Conservation (phyloP, 2,329 filamentous ascomycete species). For the Fusarium fujikuroi region DNA sequence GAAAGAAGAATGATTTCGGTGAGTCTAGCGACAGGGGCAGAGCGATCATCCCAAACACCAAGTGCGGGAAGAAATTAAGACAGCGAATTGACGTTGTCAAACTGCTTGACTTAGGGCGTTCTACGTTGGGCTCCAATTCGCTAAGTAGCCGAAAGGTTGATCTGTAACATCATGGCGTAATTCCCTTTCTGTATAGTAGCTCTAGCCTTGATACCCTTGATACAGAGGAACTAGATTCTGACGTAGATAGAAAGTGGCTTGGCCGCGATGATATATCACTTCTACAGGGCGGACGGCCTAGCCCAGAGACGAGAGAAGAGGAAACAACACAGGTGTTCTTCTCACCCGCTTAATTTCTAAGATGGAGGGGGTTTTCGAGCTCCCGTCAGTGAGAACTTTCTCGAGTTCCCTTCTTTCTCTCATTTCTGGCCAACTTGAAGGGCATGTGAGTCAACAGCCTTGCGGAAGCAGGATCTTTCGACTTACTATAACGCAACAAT, state of each 20-base stretch:
- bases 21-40: not conserved
- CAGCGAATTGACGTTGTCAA: accelerated
- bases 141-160: too few species aligned
- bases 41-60: accelerated
- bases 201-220: accelerated
- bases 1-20: accelerated
- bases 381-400: accelerated
- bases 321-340: not conserved
- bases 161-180: too few species aligned
- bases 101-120: accelerated
- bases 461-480: accelerated
- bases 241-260: not conserved
- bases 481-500: accelerated
- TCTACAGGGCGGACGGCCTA: accelerated
- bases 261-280: not conserved
- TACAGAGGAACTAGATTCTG: accelerated
- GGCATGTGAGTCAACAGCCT: accelerated
- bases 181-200: accelerated
- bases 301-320: not conserved
- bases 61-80: accelerated
- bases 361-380: accelerated
- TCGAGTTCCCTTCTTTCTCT: not conserved
- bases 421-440: not conserved
- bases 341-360: not conserved
- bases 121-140: accelerated